Evolutionary conservation across 2,329 filamentous ascomycete genomes (phyloP).

Genomic region (Colletotrichum acutatum): DNA sequence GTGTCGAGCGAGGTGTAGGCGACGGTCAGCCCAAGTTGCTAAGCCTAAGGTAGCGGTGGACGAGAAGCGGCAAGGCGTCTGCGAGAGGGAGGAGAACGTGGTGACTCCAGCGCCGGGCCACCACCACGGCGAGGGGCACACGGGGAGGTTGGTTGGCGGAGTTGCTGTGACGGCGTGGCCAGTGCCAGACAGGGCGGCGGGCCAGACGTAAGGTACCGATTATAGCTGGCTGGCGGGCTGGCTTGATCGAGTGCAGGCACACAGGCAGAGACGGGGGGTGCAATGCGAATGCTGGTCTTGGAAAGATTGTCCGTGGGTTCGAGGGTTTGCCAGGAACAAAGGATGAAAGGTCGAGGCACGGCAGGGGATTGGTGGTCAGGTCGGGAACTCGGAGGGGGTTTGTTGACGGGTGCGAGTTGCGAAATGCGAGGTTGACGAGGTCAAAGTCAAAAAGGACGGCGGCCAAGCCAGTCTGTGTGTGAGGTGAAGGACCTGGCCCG

Average conservation of each 20-base stretch:
- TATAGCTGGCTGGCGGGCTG: conserved; percentile 21
- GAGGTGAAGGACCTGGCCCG: not conserved
- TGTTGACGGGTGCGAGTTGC: conserved; percentile 3
- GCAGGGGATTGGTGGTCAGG: conserved; percentile 22
- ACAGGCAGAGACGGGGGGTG: too few relatives aligned
- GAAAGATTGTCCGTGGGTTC: conserved; percentile 15
- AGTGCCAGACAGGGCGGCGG: conserved; percentile 6
- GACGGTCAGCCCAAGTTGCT: too few relatives aligned
- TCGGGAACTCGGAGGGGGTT: not conserved
- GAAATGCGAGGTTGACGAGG: conserved; percentile 2
- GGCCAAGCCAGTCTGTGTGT: conserved; percentile 10
- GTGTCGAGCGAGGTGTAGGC: not conserved
- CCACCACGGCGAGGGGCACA: not conserved
- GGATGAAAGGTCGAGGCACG: conserved; percentile 17
- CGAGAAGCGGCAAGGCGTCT: conserved; percentile 14
- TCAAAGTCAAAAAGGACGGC: conserved; percentile 28
- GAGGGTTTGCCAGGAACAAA: conserved; percentile 28
- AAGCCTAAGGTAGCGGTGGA: not conserved
- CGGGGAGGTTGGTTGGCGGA: conserved; percentile 26
- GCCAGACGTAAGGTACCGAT: conserved; percentile 34
- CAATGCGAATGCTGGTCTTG: not conserved
- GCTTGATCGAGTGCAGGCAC: not conserved
- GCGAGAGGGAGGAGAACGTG: conserved; percentile 14
- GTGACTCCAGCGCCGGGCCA: conserved; percentile 1
- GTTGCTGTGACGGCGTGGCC: conserved; percentile 8